Percentiles rank a stretch among this genome's conserved stretches.
Evolutionary conservation across 306 rosid genomes (phyloP).

Genomic region (Cotoneaster glaucophyllus): DNA sequence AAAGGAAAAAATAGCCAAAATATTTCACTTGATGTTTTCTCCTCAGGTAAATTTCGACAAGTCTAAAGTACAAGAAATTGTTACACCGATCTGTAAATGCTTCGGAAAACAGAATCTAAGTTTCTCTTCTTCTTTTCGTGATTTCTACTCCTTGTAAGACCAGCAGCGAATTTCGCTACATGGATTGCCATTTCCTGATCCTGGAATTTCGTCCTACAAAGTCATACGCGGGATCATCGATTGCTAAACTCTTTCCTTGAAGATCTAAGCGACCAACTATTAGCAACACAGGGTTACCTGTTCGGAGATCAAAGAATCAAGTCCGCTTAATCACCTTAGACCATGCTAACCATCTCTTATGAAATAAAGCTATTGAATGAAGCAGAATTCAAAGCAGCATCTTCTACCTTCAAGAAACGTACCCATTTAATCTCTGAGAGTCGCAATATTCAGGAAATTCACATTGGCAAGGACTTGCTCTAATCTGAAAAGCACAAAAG

Average conservation of each 20-base stretch:
- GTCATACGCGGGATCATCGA: too few relatives aligned
- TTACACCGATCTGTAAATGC: not conserved
- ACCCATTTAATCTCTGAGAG: slow-evolving; percentile 35
- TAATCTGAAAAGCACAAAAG: slow-evolving; percentile 38
- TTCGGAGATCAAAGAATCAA: not conserved
- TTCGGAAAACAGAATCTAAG: not conserved
- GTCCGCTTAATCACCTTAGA: not conserved
- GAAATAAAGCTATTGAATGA: not conserved
- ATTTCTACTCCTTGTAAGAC: not conserved
- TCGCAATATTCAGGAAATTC: slow-evolving; percentile 59
- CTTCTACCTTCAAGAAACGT: not conserved
- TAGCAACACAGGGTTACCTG: not conserved
- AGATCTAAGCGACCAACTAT: not conserved
- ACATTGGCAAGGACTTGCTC: slow-evolving; percentile 62
- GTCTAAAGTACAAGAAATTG: not conserved
- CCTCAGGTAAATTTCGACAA: not conserved
- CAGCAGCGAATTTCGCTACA: not conserved
- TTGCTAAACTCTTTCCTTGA: not conserved
- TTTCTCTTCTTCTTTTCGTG: not conserved
- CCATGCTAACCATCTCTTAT: not conserved
- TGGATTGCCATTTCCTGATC: not conserved
- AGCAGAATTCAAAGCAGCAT: not conserved
- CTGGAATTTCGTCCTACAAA: too few relatives aligned
- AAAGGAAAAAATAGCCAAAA: not conserved
- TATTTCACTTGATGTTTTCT: not conserved